These are phyloP conservation scores for Trichoderma brevicompactum DNA, from an alignment of 2,329 filamentous ascomycete genomes.

Conservation along the genomic window DNA sequence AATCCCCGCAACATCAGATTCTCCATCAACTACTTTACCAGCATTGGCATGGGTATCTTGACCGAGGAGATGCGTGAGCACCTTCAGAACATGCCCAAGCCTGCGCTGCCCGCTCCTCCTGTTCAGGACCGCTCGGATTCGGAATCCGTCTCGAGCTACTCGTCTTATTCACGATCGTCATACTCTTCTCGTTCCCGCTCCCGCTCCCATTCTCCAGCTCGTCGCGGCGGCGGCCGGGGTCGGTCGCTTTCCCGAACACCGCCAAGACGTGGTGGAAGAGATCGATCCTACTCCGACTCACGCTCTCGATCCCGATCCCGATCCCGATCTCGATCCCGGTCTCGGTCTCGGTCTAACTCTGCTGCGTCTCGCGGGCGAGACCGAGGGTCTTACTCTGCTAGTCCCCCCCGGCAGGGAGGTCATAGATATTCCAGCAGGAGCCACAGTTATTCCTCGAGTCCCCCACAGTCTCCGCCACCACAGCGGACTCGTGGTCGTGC, in stretches of 20 bases:
- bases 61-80: slow-evolving; percentile 95
- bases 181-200: slow-evolving; percentile 44
- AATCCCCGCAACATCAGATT: slow-evolving; percentile 90
- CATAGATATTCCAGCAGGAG: slow-evolving; percentile 34
- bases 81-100: slow-evolving; percentile 87
- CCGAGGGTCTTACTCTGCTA: slow-evolving; percentile 39
- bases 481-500: slow-evolving; percentile 37
- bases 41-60: slow-evolving; percentile 91
- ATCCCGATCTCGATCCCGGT: slow-evolving; percentile 47
- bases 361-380: slow-evolving; percentile 30
- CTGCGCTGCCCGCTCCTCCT: slow-evolving; percentile 71
- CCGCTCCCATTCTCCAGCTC: slow-evolving; percentile 34
- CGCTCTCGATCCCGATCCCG: slow-evolving; percentile 49
- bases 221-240: slow-evolving; percentile 33
- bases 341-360: slow-evolving; percentile 46
- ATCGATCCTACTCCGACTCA: slow-evolving; percentile 50
- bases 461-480: slow-evolving; percentile 39
- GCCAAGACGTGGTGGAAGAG: slow-evolving; percentile 32
- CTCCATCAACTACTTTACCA: slow-evolving; percentile 99
- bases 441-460: slow-evolving; percentile 35
- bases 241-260: slow-evolving; percentile 40
- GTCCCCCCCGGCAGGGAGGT: slow-evolving; percentile 38
- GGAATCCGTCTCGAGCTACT: slow-evolving; percentile 78
- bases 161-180: slow-evolving; percentile 69
- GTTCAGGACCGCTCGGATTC: slow-evolving; percentile 64